phyloP scores from a whole-genome alignment of 2,329 filamentous ascomycete genomes.

The Cladobotryum protrusum region DNA sequence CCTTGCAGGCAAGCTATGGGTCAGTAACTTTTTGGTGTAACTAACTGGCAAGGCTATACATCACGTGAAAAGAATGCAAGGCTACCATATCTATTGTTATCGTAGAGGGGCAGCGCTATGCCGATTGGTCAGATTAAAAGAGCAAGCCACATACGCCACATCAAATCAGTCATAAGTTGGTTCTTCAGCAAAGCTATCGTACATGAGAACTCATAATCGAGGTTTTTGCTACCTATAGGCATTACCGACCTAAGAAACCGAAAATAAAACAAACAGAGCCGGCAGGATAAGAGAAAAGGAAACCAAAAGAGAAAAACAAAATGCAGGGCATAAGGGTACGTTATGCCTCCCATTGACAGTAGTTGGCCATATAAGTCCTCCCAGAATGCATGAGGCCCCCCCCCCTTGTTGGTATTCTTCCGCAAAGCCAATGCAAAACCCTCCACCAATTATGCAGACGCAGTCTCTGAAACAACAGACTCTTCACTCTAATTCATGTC shows the following conservation, averaged over 20 bases:
- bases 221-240: no score
- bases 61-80: conserved; percentile 12
- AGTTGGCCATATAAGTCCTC: conserved; percentile 3
- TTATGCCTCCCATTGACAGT: no score
- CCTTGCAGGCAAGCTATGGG: conserved; percentile 6
- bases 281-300: no score
- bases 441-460: conserved; percentile 1
- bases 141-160: no score
- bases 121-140: neutral
- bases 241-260: no score
- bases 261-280: no score
- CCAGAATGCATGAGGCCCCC: conserved; percentile 3
- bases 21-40: conserved; percentile 16
- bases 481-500: conserved; percentile 24
- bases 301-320: neutral
- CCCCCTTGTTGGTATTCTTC: neutral
- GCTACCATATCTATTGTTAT: neutral
- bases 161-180: no score
- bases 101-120: neutral
- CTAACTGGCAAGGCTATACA: conserved; percentile 1
- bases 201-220: no score
- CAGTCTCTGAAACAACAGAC: neutral
- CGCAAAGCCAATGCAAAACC: neutral
- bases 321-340: neutral
- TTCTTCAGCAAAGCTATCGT: no score